A percentile compares a stretch with the other conserved stretches of the same genome.
Evolutionary conservation across 305 asterid species (phyloP).

Genomic region (Withania somnifera): DNA sequence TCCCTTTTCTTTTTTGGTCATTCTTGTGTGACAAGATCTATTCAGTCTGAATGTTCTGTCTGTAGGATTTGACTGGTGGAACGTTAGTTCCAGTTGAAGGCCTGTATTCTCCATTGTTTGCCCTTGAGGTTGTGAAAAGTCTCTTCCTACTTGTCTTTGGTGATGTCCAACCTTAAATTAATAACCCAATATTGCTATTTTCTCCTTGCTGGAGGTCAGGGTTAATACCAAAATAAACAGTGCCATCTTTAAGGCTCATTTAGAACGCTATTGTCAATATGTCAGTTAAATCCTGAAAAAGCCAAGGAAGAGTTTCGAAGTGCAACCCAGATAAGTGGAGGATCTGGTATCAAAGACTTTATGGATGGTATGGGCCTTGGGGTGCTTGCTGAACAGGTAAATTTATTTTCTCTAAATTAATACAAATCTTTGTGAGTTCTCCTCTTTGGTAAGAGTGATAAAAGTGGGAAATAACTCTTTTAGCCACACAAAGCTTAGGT

Average conservation of each 20-base stretch:
- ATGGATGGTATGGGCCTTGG: constrained; percentile 99
- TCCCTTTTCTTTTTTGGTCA: background rate
- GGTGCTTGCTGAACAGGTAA: constrained; percentile 84
- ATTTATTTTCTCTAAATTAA: background rate
- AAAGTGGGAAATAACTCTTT: background rate
- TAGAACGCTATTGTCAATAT: background rate
- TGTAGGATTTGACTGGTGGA: constrained; percentile 90
- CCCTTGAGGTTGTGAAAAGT: constrained; percentile 69
- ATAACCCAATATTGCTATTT: background rate
- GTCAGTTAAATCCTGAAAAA: constrained; percentile 90
- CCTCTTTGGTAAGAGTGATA: background rate
- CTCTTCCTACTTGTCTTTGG: background rate
- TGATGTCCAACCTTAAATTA: background rate
- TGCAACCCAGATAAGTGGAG: constrained; percentile 59
- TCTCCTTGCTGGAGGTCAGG: background rate
- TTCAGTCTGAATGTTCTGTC: constrained; percentile 8
- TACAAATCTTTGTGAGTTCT: background rate
- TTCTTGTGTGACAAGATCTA: constrained; percentile 2
- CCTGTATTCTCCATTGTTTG: constrained; percentile 79
- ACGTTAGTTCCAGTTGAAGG: constrained; percentile 81
- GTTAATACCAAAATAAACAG: background rate
- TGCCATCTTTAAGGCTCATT: background rate
- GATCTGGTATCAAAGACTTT: constrained; percentile 87
- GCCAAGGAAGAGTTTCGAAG: constrained; percentile 84
- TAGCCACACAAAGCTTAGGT: background rate